Evolutionary conservation across 129 eudicot species (phyloP).

Genomic region (Lonicera japonica): DNA sequence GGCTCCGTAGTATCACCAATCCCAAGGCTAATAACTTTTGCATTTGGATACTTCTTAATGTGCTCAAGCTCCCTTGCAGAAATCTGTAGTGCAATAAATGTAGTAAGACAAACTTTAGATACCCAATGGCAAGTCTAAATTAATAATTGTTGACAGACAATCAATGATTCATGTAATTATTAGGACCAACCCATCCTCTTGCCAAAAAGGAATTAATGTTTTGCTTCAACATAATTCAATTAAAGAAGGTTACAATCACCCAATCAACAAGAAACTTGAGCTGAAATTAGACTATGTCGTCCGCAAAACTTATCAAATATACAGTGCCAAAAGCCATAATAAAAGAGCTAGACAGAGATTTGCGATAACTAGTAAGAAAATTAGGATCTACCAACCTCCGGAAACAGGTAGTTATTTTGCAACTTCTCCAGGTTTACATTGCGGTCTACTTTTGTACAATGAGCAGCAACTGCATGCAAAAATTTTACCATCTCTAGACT

Average conservation of each 20-base stretch:
- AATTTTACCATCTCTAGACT: constrained; percentile 10
- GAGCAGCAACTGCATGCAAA: constrained; percentile 27
- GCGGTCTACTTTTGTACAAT: constrained; percentile 52
- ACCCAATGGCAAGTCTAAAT: too few relatives aligned
- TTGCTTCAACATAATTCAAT: neutral
- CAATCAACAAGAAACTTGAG: neutral
- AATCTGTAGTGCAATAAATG: constrained; percentile 33
- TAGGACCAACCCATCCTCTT: neutral
- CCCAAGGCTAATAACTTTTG: constrained; percentile 74
- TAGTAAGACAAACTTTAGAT: neutral
- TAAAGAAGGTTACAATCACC: neutral
- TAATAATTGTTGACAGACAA: neutral
- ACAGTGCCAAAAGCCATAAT: constrained; percentile 1
- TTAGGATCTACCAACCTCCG: constrained; percentile 43
- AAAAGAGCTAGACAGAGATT: too few relatives aligned
- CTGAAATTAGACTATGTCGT: too few relatives aligned
- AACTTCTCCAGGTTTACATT: constrained; percentile 62
- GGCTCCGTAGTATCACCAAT: constrained; percentile 88
- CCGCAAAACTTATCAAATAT: too few relatives aligned
- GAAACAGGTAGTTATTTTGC: constrained; percentile 59
- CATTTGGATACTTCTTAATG: constrained; percentile 62
- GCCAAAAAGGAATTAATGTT: neutral
- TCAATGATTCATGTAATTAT: neutral
- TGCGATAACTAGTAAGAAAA: neutral
- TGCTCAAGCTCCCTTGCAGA: constrained; percentile 56